phyloP scores from a whole-genome alignment of 106 monocot species.

The Dioscorea zingiberensis region DNA sequence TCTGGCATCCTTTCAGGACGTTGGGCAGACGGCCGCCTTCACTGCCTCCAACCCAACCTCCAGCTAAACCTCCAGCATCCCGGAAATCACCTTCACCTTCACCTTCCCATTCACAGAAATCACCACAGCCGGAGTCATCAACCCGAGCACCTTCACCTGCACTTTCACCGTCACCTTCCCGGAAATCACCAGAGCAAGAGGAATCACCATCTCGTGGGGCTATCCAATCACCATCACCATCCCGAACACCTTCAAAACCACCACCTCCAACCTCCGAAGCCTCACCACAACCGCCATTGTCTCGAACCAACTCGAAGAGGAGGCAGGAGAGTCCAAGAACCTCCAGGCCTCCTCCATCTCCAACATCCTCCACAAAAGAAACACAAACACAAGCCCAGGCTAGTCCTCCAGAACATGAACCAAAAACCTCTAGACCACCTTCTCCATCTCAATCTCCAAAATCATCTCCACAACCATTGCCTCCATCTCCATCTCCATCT shows the following conservation, averaged over 20 bases:
- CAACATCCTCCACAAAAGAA: no score
- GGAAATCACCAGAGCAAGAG: neutral
- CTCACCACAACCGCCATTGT: neutral
- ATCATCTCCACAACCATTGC: neutral
- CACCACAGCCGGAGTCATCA: neutral
- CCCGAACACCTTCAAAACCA: neutral
- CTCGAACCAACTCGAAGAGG: conserved; percentile 6
- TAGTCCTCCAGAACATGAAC: no score
- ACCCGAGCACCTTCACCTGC: neutral
- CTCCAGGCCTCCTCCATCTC: neutral
- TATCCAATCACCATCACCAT: neutral
- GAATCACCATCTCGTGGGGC: neutral
- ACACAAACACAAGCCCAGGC: no score
- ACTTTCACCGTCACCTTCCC: neutral
- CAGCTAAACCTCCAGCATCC: neutral
- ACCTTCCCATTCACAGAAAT: neutral
- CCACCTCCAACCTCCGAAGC: neutral
- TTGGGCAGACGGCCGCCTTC: no score
- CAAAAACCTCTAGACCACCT: neutral
- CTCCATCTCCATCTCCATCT: neutral
- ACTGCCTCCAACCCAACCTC: no score
- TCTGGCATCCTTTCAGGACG: conserved; percentile 25
- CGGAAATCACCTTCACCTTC: conserved; percentile 1
- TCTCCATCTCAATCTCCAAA: neutral
- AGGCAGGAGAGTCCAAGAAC: neutral